Conservation (phyloP, 108 stramenopile genomes). For the Schizochytrium sp. region DNA sequence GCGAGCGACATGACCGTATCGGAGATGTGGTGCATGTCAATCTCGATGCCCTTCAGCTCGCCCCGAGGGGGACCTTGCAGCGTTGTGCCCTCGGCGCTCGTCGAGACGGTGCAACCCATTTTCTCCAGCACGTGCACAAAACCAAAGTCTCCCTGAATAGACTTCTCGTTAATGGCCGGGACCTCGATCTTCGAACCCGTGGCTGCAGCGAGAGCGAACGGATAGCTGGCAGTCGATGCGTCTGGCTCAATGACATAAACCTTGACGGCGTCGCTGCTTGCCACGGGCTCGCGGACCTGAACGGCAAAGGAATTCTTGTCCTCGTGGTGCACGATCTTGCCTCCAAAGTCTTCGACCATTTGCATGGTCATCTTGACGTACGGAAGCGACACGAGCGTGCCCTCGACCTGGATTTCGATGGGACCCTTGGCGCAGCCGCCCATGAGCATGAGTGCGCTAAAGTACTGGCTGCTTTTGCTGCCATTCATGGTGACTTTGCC, state of each 20-base stretch:
- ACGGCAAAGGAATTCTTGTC: neutral
- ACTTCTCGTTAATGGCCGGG: neutral
- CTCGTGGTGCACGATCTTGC: neutral
- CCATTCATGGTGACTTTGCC: neutral
- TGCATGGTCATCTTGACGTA: slow-evolving; percentile 23
- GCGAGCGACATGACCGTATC: slow-evolving; percentile 23
- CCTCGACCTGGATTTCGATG: slow-evolving; percentile 10
- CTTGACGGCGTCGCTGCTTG: neutral
- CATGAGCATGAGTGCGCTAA: neutral
- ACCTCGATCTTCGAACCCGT: neutral
- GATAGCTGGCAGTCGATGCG: slow-evolving; percentile 17
- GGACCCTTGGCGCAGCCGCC: neutral
- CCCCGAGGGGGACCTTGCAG: neutral
- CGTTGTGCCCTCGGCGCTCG: neutral
- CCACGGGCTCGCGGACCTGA: neutral
- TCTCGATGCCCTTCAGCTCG: neutral
- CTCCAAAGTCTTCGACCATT: slow-evolving; percentile 13
- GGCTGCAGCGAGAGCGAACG: slow-evolving; percentile 7
- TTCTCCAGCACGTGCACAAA: neutral
- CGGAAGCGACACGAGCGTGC: neutral
- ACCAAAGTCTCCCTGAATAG: slow-evolving; percentile 10
- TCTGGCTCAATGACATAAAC: slow-evolving; percentile 13
- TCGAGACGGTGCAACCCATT: slow-evolving; percentile 10
- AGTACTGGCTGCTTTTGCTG: slow-evolving; percentile 20
- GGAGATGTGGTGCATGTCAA: slow-evolving; percentile 15